These are phyloP conservation scores for Eudorina sp. DNA, from an alignment of 139 green algal genomes.

Conservation along the genomic window DNA sequence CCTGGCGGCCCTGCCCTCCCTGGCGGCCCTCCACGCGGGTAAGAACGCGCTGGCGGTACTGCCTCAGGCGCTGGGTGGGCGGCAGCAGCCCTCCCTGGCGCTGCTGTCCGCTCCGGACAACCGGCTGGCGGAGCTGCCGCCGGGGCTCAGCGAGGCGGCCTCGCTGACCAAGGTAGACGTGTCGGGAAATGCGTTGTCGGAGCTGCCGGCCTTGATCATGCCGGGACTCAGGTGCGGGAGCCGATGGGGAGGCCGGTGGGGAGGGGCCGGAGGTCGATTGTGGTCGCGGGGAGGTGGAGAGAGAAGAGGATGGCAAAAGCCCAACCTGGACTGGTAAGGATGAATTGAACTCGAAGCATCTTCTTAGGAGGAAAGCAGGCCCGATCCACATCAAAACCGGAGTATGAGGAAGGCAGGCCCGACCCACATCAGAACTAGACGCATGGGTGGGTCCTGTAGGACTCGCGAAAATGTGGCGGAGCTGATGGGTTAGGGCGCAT, in stretches of 20 bases:
- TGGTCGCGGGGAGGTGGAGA: not conserved
- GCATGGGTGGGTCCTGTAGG: too few relatives aligned
- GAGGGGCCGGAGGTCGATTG: not conserved
- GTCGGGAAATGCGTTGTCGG: slow-evolving; percentile 59
- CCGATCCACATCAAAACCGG: too few relatives aligned
- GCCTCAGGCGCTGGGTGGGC: slow-evolving; percentile 50
- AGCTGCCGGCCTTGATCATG: slow-evolving; percentile 43
- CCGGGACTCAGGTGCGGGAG: slow-evolving; percentile 13
- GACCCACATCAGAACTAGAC: too few relatives aligned
- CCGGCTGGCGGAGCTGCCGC: slow-evolving; percentile 49
- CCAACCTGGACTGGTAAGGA: too few relatives aligned
- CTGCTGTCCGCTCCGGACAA: slow-evolving; percentile 52
- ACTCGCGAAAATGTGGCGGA: too few relatives aligned
- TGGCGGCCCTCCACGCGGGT: slow-evolving; percentile 21
- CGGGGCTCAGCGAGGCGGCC: not conserved
- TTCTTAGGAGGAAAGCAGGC: too few relatives aligned
- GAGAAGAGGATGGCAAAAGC: too few relatives aligned
- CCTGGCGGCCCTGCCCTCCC: slow-evolving; percentile 35
- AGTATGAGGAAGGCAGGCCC: too few relatives aligned
- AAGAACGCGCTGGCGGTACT: slow-evolving; percentile 36
- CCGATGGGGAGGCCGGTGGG: too few relatives aligned
- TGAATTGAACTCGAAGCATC: too few relatives aligned
- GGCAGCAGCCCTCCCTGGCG: slow-evolving; percentile 59
- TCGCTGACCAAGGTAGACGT: slow-evolving; percentile 62
- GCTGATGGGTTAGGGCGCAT: too few relatives aligned